phyloP scores from a whole-genome alignment of 345 rosid species.

The Arabidopsis suecica region DNA sequence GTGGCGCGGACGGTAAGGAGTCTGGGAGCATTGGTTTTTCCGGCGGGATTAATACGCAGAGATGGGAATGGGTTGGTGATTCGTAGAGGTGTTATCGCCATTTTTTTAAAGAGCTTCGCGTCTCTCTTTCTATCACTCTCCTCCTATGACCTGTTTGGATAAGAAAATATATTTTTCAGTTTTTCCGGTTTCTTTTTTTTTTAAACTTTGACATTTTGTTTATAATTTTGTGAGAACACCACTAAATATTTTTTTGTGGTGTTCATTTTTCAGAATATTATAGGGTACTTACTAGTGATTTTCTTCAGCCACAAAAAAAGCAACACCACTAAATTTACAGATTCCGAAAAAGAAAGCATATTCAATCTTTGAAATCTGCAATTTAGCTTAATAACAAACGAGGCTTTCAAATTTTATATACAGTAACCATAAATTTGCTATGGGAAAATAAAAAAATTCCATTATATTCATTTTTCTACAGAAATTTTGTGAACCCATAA shows the following conservation, averaged over 20 bases:
- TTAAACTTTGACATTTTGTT: background rate
- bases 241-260: slow-evolving; percentile 18
- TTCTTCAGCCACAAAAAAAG: background rate
- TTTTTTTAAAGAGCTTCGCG: slow-evolving; percentile 35
- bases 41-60: slow-evolving; percentile 31
- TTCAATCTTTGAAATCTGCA: background rate
- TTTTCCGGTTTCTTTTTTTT: background rate
- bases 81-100: slow-evolving; percentile 58
- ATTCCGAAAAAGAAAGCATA: background rate
- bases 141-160: slow-evolving; percentile 26
- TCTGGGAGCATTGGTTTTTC: slow-evolving; percentile 36
- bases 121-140: slow-evolving; percentile 29
- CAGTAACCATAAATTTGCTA: background rate
- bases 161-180: background rate
- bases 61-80: slow-evolving; percentile 47
- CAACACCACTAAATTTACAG: background rate
- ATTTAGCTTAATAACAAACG: background rate
- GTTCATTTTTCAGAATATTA: slow-evolving; percentile 3
- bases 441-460: background rate
- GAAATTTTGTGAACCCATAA: background rate
- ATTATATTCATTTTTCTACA: no score
- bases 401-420: background rate
- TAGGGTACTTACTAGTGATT: background rate
- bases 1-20: slow-evolving; percentile 55
- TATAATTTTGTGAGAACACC: background rate